Evolutionary conservation across 805 yeast genomes (phyloP).

Genomic region (Huiozyma sinensis): DNA sequence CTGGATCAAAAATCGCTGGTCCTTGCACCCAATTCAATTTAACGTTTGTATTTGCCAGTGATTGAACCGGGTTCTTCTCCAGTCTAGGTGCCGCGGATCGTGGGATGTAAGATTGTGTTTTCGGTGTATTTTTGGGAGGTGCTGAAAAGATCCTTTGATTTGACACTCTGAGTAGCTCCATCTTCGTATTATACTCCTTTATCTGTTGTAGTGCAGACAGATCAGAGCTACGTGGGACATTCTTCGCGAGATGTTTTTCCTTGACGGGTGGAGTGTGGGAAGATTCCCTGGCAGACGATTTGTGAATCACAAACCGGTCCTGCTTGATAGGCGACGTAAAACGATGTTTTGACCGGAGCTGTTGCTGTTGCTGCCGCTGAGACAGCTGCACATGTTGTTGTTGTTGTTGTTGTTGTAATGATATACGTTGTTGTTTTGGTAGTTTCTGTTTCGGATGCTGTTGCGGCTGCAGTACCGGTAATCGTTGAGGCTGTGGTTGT

Average conservation of each 20-base stretch:
- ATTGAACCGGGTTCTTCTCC: slow-evolving; percentile 14
- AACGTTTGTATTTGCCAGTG: slow-evolving; percentile 11
- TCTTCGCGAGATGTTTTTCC: slow-evolving; percentile 1
- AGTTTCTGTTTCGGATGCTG: too few relatives aligned
- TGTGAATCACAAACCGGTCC: not conserved
- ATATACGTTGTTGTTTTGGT: too few relatives aligned
- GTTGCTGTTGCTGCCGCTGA: too few relatives aligned
- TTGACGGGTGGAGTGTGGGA: too few relatives aligned
- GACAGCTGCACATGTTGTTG: too few relatives aligned
- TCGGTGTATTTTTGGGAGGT: slow-evolving; percentile 1
- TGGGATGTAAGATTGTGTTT: slow-evolving; percentile 9
- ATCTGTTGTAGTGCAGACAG: slow-evolving; percentile 23
- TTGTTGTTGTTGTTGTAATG: too few relatives aligned
- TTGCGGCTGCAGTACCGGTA: not conserved
- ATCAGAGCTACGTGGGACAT: slow-evolving; percentile 10
- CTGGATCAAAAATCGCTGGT: slow-evolving; percentile 23
- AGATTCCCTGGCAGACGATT: slow-evolving; percentile 16
- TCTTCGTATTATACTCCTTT: slow-evolving; percentile 21
- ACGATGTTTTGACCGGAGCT: not conserved
- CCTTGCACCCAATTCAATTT: slow-evolving; percentile 24
- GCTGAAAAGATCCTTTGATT: not conserved
- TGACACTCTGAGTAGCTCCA: slow-evolving; percentile 14
- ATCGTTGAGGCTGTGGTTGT: not conserved
- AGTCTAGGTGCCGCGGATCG: slow-evolving; percentile 8
- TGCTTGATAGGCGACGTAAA: not conserved